These are phyloP conservation scores for Neospermospora avenae DNA, from an alignment of 2,329 filamentous ascomycete species.

Conservation along the genomic window DNA sequence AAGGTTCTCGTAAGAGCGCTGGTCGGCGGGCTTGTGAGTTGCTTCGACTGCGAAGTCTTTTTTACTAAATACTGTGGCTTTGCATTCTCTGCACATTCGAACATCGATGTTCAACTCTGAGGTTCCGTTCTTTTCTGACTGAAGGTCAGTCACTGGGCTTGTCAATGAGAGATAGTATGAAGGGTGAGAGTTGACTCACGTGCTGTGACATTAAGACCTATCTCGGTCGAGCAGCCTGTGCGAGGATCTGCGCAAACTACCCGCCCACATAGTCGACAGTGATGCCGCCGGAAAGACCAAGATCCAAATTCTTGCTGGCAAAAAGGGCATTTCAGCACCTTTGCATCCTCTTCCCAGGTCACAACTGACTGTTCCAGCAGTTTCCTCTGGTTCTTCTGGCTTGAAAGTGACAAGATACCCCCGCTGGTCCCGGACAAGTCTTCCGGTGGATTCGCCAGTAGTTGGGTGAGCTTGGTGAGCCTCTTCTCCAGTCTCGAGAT, in stretches of 20 bases:
- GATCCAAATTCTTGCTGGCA: slow-evolving; percentile 94
- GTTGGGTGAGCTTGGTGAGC: slow-evolving; percentile 81
- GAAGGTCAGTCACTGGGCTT: slow-evolving; percentile 36
- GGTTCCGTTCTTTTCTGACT: slow-evolving; percentile 45
- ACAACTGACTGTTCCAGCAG: slow-evolving; percentile 87
- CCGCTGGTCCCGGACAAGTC: slow-evolving; percentile 52
- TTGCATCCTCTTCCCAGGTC: slow-evolving; percentile 88
- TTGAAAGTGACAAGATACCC: slow-evolving; percentile 54
- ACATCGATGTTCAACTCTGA: slow-evolving; percentile 71
- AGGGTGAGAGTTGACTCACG: slow-evolving; percentile 44
- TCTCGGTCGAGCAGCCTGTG: slow-evolving; percentile 80
- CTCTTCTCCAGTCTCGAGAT: slow-evolving; percentile 88
- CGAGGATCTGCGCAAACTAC: slow-evolving; percentile 87
- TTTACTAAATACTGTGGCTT: slow-evolving; percentile 63
- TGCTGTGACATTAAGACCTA: slow-evolving; percentile 73
- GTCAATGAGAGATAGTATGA: slow-evolving; percentile 22
- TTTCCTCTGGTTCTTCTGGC: slow-evolving; percentile 74
- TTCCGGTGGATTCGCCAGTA: slow-evolving; percentile 72
- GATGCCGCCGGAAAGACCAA: slow-evolving; percentile 90
- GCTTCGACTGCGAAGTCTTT: slow-evolving; percentile 63
- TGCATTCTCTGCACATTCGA: slow-evolving; percentile 91
- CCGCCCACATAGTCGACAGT: slow-evolving; percentile 88
- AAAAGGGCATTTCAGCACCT: slow-evolving; percentile 79
- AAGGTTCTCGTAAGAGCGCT: slow-evolving; percentile 65
- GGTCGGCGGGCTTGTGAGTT: slow-evolving; percentile 54